Percentiles rank a stretch among this genome's conserved stretches.
phyloP scores from a whole-genome alignment of 2,329 filamentous ascomycete genomes.

The Rhinocladiella similis region DNA sequence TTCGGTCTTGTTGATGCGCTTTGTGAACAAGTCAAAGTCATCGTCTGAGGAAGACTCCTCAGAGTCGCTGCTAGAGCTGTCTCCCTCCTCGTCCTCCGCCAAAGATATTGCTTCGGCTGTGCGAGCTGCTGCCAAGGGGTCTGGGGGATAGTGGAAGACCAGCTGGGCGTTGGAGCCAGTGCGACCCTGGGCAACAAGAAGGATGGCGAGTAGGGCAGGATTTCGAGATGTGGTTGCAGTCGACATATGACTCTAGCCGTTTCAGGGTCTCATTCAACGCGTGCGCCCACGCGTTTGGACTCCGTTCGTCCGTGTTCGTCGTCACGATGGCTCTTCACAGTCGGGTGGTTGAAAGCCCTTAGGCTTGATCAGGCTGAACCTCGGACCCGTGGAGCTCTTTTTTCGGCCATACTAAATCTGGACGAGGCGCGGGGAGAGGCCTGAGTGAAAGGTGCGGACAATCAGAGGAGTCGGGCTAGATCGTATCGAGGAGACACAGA shows the following conservation, averaged over 20 bases:
- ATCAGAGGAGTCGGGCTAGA: neutral
- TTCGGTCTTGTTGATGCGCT: conserved; percentile 8
- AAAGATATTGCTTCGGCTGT: conserved; percentile 8
- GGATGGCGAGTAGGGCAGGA: conserved; percentile 65
- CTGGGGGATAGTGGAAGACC: conserved; percentile 82
- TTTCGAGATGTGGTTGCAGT: conserved; percentile 51
- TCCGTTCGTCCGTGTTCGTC: neutral
- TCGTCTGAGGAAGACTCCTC: conserved; percentile 27
- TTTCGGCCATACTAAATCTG: conserved; percentile 6
- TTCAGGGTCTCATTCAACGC: neutral
- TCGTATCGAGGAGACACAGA: conserved; percentile 1
- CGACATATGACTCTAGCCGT: conserved; percentile 38
- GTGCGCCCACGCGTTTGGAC: conserved; percentile 7
- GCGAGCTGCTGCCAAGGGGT: conserved; percentile 31
- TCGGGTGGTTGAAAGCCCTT: neutral
- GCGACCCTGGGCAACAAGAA: conserved; percentile 72
- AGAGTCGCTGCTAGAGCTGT: conserved; percentile 28
- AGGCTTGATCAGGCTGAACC: conserved; percentile 2
- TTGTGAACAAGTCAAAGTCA: conserved; percentile 23
- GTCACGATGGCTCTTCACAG: neutral
- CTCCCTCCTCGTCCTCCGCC: conserved; percentile 23
- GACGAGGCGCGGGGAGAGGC: conserved; percentile 1
- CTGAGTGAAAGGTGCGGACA: neutral
- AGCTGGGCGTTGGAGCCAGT: conserved; percentile 80
- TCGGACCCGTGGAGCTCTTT: neutral